Base-by-base conservation (phyloP, 1,284 basidiomycete species). In the Cutaneotrichosporon dermatis region DNA sequence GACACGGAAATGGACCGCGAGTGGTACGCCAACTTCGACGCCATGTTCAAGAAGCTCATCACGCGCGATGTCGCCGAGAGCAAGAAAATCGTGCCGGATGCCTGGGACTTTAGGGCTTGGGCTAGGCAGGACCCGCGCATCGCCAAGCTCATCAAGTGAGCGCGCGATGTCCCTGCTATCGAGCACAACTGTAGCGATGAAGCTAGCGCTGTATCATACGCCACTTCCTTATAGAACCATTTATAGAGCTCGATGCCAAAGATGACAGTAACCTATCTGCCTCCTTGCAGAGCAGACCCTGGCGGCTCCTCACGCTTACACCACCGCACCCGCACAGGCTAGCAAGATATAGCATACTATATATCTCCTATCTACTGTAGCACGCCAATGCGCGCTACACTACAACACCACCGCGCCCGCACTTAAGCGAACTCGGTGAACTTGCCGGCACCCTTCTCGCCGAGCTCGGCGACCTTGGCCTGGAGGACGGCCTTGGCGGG, bases 391-490 rank as follows among this genome's bases (percentile, higher is more conserved):
- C 25, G 44, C 44, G 4, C 16, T n/a, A n/a, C 44, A 25, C 44
- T 45, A 45, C 44, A 25, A 45, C 44, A 16, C 12, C 44, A n/a
- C 43, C 43, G 15, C 6, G 15, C 6, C 15, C 43, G 46, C 12
- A 25, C 36, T 55, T 78, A 80, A 16, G 80, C 80, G 62, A 82
- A 82, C 72, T 80, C 76, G 66, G 75, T 71, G 58, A 83, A 80
- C 68, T 80, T 80, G 67, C 76, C 79, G 60, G 77, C 78, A 57
- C 75, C 73, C 66, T 72, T 72, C 39, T 67, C 71, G 39, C 69
- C 72, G 41, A 74, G 58, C 34, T 58, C 63, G 34, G 69, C 70
- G 42, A 73, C 74, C 58, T 65, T 70, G 39, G 67, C 72, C 64
- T 71, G 66, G 48, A 76, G 60, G 37, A 66, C 74, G 34, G 62